A percentile compares a stretch with the other conserved stretches of the same genome.
Conservation (phyloP, 176 grass and related monocot genomes). For the Paspalum notatum region DNA sequence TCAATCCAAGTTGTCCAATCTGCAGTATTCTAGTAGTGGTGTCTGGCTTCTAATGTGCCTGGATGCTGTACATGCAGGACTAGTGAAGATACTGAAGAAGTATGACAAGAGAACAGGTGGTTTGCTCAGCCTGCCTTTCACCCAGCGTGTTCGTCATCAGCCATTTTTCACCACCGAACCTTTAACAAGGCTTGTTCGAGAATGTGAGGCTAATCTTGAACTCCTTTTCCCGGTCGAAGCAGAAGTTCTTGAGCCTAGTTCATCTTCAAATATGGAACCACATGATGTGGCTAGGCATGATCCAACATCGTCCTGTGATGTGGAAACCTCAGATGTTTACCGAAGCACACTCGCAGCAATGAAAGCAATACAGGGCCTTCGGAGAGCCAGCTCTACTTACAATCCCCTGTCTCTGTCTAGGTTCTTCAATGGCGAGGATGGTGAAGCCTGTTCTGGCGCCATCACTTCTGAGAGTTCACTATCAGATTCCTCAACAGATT, state of each 20-base stretch:
- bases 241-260: constrained; percentile 78
- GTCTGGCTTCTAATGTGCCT: neutral
- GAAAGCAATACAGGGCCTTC: constrained; percentile 83
- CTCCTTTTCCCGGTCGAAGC: constrained; percentile 88
- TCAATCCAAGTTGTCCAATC: neutral
- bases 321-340: constrained; percentile 68
- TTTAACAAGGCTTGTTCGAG: constrained; percentile 79
- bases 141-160: constrained; percentile 80
- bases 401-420: constrained; percentile 78
- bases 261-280: constrained; percentile 42
- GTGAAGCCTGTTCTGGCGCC: constrained; percentile 68
- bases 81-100: constrained; percentile 95
- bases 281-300: constrained; percentile 15
- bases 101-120: constrained; percentile 95
- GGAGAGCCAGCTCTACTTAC: constrained; percentile 87
- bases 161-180: constrained; percentile 97
- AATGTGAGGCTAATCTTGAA: constrained; percentile 90
- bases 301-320: constrained; percentile 39
- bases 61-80: constrained; percentile 54
- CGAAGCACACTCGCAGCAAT: constrained; percentile 85
- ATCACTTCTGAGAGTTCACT: constrained; percentile 79
- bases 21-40: neutral
- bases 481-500: constrained; percentile 50
- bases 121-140: constrained; percentile 85
- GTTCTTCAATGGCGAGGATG: constrained; percentile 79